These are phyloP conservation scores for Athelia sp. DNA, from an alignment of 1,284 basidiomycete species.

Conservation along the genomic window DNA sequence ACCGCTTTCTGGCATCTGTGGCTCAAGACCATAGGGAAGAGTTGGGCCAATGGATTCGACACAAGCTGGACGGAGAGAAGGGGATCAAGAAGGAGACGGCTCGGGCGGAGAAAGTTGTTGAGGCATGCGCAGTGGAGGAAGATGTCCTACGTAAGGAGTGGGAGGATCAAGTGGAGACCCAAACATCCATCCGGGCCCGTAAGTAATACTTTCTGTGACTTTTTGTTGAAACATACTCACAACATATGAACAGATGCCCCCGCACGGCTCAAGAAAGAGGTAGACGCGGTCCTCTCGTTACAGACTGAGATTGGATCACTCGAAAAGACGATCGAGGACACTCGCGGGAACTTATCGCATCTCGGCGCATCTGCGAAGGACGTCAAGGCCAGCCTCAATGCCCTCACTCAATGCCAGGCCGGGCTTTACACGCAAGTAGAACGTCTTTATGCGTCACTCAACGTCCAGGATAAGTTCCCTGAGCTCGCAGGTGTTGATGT, in stretches of 20 bases:
- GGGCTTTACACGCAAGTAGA: too few species aligned
- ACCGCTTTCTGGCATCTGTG: constrained; percentile 18
- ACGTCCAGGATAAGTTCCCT: constrained; percentile 9
- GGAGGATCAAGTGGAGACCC: constrained; percentile 9
- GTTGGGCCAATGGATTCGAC: constrained; percentile 18
- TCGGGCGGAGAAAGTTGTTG: not conserved
- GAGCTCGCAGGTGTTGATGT: constrained; percentile 14
- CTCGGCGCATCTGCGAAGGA: not conserved
- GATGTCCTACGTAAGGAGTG: constrained; percentile 6
- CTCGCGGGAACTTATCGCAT: not conserved
- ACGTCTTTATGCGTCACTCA: constrained; percentile 12
- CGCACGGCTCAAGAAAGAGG: constrained; percentile 10
- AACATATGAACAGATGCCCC: constrained; percentile 11
- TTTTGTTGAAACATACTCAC: not conserved
- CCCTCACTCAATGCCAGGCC: constrained; percentile 8
- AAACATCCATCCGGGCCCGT: constrained; percentile 12
- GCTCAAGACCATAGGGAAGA: constrained; percentile 7
- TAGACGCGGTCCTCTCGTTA: constrained; percentile 9
- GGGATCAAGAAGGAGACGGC: not conserved
- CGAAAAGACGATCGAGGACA: constrained; percentile 2
- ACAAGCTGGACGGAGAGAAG: not conserved
- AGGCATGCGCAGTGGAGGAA: not conserved
- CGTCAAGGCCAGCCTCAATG: constrained; percentile 16
- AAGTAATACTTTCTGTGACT: constrained; percentile 1
- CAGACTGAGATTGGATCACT: constrained; percentile 11